Base-by-base conservation (phyloP, 2,329 filamentous ascomycete genomes). In the Chaetomiaceae sp. region DNA sequence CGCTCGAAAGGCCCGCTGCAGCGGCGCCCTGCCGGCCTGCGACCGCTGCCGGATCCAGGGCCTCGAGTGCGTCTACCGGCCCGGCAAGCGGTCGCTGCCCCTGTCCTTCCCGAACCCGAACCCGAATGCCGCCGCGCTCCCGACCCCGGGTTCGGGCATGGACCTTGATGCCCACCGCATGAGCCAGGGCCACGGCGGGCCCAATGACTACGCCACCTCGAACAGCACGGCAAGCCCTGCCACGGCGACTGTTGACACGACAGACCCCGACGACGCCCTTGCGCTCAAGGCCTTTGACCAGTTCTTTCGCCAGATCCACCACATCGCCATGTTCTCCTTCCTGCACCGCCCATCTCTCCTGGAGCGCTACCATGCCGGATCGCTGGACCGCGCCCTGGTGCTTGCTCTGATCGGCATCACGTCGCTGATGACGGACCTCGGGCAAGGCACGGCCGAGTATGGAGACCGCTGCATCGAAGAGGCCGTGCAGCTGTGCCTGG, bases 251-350 rank as follows among this genome's bases (percentile, higher is more conserved):
- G 31, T 51, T 14, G 59, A 55, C 6, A 48, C 47, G 22, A 66
- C 63, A 15, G 71, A 79, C 61, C 73, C 75, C 56, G 69, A 70
- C 58, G 77, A 81, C 60, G 68, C 73, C 20, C 63, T 82, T 23
- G 77, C 79, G 37, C 69, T 74, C 46, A 74, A 74, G 36, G 78
- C 78, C 6, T 80, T 82, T 58, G 78, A 78, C 60, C 75, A 76
- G 59, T 82, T 81, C 67, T 82, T 82, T 64, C 75, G 76, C 38
- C 76, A 82, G 61, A 73, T 82, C 37, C 79, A 82, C 65, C 80
- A 82, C 57, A 78, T 82, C 47, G 78, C 80, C 40, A 78, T 79
- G 60, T 80, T 79, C 67, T 80, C 78, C 11, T 83, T 82, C 53
- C 66, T 83, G 15, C 80, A 83, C 60, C 77, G 79, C 23, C 78